Evolutionary conservation across 768 basidiomycete species (phyloP), one percentile per base, ranked within the genome.

Genomic region (Mycena olivaceomarginata): DNA sequence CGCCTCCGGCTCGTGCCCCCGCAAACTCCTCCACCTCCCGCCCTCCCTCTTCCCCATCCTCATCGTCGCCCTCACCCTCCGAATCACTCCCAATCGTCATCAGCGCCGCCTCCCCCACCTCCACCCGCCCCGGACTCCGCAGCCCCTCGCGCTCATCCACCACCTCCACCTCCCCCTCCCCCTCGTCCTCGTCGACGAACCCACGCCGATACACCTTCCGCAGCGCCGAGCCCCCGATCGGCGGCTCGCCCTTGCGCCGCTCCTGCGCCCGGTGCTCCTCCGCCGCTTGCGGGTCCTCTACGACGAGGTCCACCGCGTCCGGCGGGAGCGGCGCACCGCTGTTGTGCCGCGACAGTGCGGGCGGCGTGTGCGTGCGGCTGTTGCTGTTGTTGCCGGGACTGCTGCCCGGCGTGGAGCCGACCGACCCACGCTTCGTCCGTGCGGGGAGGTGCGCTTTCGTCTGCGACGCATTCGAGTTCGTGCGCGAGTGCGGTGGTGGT

Each of bases 241-340:
- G 85, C n/a, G 94, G 93, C 77, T 94, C 93, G 31, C 93, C 94
- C 74, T 91, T 91, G 70, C 90, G 84, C 51, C 93, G 86, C 77
- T 94, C 93, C 59, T 89, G 87, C 72, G 25, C 66, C 18, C 67
- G 46, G 20, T 63, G 10, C 67, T 90, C 88, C 76, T 91, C 88
- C 41, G 89, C 91, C 5, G 93, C 92, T 10, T 87, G 82, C 10
- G 83, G 76, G 81, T 94, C 94, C 81, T 95, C 95, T 0, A 98
- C 92, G 6, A 99, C 91, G 20, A 99, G 88, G 81, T 99, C 98
- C 2, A 99, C 94, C 1, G 98, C 97, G 78, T 99, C 95, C 2
- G 92, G 89, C 16, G 91, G 90, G 15, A 92, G 84, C 13, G 82
- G 82, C 79, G 88, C 87, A 57, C 77, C 85, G 43, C 43, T 45